A percentile compares a stretch with the other conserved stretches of the same genome.
Evolutionary conservation across 352 stramenopile genomes (phyloP).

Genomic region (Pythium vanterpoolii): DNA sequence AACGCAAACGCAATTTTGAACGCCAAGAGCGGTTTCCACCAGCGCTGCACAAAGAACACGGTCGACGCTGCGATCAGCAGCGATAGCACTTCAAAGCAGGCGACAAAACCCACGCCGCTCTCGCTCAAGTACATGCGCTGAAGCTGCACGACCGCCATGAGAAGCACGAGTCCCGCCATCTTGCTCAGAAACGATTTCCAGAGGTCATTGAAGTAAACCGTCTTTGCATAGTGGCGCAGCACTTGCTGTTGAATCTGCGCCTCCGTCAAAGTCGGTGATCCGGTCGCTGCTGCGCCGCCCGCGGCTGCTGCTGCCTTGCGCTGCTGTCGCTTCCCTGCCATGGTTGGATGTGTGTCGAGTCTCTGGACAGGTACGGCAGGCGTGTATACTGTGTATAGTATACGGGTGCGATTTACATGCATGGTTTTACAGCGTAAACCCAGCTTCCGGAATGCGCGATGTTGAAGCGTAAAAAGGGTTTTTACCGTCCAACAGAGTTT

Average conservation of each 20-base stretch:
- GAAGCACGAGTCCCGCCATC: conserved; percentile 57
- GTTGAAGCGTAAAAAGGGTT: conserved; percentile 27
- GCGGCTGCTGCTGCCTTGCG: conserved; percentile 1
- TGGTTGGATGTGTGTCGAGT: background rate
- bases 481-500: conserved; percentile 10
- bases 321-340: background rate
- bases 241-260: conserved; percentile 61
- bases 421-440: background rate
- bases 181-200: conserved; percentile 84
- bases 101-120: conserved; percentile 47
- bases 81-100: conserved; percentile 61
- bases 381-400: conserved; percentile 3
- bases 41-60: conserved; percentile 62
- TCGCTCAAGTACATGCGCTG: conserved; percentile 53
- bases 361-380: background rate
- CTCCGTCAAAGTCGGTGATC: conserved; percentile 10
- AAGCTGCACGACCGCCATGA: conserved; percentile 62
- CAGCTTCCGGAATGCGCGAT: conserved; percentile 4
- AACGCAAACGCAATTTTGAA: conserved; percentile 82
- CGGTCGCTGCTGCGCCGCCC: background rate
- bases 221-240: conserved; percentile 79
- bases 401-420: background rate
- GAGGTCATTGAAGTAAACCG: conserved; percentile 82
- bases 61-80: conserved; percentile 50
- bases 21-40: conserved; percentile 52